A percentile compares a stretch with the other conserved stretches of the same genome.
Evolutionary conservation across 441 rosid genomes (phyloP).

Genomic region (Melastoma candidum): DNA sequence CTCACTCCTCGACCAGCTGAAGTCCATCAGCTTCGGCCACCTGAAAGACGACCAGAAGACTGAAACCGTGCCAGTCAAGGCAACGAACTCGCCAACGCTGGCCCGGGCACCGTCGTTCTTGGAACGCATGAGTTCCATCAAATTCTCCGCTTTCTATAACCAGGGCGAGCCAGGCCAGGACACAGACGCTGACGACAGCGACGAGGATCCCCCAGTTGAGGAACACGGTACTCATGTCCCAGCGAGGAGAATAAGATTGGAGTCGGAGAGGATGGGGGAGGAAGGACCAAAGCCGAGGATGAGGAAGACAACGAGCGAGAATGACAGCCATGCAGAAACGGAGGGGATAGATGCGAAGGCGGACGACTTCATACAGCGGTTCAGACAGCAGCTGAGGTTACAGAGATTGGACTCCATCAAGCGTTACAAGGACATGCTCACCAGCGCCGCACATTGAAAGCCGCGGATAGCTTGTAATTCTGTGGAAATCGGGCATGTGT

Average conservation of each 20-base stretch:
- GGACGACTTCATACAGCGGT: constrained; percentile 70
- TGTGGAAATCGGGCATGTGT: no score
- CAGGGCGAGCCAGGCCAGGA: no score
- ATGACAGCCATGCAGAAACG: constrained; percentile 40
- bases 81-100: neutral
- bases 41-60: neutral
- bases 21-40: no score
- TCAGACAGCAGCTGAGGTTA: constrained; percentile 69
- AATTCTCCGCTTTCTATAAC: neutral
- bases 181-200: no score
- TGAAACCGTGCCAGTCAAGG: neutral
- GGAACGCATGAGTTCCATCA: constrained; percentile 1
- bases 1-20: no score
- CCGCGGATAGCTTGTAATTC: no score
- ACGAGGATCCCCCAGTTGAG: no score
- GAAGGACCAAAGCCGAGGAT: constrained; percentile 27
- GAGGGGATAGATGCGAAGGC: constrained; percentile 61
- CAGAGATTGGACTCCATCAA: constrained; percentile 64
- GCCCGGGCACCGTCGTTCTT: constrained; percentile 1
- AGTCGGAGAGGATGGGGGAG: no score
- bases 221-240: no score
- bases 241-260: no score
- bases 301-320: constrained; percentile 76
- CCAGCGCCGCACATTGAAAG: constrained; percentile 7
- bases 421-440: constrained; percentile 47